A percentile compares a stretch with the other conserved stretches of the same genome.
Evolutionary conservation across 2,329 filamentous ascomycete genomes (phyloP).

Genomic region (Diaporthe citriasiana): DNA sequence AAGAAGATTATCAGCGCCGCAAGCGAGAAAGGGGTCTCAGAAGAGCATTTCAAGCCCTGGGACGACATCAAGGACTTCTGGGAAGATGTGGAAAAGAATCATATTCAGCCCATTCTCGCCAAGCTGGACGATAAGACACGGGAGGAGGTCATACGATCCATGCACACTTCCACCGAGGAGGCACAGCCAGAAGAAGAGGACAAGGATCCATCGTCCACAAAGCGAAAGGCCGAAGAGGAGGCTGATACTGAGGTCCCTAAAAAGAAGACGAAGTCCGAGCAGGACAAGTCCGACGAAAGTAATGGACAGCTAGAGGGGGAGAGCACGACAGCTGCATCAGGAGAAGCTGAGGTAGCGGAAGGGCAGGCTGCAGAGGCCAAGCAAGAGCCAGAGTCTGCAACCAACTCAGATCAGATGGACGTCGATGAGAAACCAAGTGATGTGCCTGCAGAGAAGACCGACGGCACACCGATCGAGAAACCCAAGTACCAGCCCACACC

Average conservation of each 20-base stretch:
- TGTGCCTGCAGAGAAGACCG: conserved; percentile 23
- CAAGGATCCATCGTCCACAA: conserved; percentile 5
- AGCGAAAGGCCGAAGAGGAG: conserved; percentile 40
- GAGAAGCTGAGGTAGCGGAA: not conserved
- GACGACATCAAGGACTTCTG: conserved; percentile 86
- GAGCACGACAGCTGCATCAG: not conserved
- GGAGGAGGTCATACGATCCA: conserved; percentile 72
- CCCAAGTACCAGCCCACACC: conserved; percentile 57
- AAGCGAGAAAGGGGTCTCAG: conserved; percentile 78
- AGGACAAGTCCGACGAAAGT: conserved; percentile 27
- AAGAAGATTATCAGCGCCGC: conserved; percentile 85
- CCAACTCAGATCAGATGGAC: conserved; percentile 18
- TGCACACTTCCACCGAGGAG: conserved; percentile 61
- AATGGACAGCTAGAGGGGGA: not conserved
- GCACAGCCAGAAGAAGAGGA: conserved; percentile 42
- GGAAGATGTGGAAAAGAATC: conserved; percentile 83
- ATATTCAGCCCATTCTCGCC: conserved; percentile 79
- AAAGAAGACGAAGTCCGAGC: conserved; percentile 41
- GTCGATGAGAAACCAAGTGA: conserved; percentile 26
- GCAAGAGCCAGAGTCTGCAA: not conserved
- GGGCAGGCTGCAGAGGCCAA: conserved; percentile 33
- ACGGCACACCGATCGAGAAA: conserved; percentile 39
- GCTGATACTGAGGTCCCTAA: conserved; percentile 15
- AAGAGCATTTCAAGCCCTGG: conserved; percentile 77
- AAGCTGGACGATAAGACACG: conserved; percentile 74